These are phyloP conservation scores for Boletus insuetus DNA, from an alignment of 768 basidiomycete species.

Conservation along the genomic window DNA sequence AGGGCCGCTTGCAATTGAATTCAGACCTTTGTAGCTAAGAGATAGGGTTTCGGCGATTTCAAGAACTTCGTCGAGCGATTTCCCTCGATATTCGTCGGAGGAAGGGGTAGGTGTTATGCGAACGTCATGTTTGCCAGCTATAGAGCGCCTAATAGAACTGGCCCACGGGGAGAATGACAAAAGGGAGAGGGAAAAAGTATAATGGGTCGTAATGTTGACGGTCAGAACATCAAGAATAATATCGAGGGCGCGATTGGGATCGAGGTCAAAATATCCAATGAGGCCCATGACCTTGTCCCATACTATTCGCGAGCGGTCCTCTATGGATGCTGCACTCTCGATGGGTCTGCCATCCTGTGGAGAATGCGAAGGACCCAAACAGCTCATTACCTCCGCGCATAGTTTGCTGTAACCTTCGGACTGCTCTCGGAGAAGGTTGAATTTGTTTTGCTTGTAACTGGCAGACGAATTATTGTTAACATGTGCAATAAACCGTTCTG, in stretches of 20 bases:
- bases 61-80: constrained; percentile 67
- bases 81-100: constrained; percentile 49
- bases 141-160: constrained; percentile 40
- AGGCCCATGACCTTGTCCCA: constrained; percentile 87
- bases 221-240: constrained; percentile 90
- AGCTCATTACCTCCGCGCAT: constrained; percentile 75
- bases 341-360: constrained; percentile 60
- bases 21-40: constrained; percentile 1
- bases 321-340: constrained; percentile 55
- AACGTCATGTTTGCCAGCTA: constrained; percentile 24
- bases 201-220: constrained; percentile 76
- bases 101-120: constrained; percentile 40
- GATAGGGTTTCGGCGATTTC: constrained; percentile 43
- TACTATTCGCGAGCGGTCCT: constrained; percentile 62
- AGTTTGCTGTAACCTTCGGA: constrained; percentile 97
- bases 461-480: constrained; percentile 1
- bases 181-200: constrained; percentile 85
- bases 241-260: constrained; percentile 92
- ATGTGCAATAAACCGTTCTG: background rate
- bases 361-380: constrained; percentile 73
- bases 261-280: constrained; percentile 94
- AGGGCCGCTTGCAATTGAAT: constrained; percentile 19
- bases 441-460: constrained; percentile 97
- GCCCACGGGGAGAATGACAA: constrained; percentile 88
- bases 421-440: constrained; percentile 95